Evolutionary conservation across 192 early-diverging fungal genomes (phyloP), one percentile per base, ranked within the genome.

Genomic region (Backusella tarrabulga): DNA sequence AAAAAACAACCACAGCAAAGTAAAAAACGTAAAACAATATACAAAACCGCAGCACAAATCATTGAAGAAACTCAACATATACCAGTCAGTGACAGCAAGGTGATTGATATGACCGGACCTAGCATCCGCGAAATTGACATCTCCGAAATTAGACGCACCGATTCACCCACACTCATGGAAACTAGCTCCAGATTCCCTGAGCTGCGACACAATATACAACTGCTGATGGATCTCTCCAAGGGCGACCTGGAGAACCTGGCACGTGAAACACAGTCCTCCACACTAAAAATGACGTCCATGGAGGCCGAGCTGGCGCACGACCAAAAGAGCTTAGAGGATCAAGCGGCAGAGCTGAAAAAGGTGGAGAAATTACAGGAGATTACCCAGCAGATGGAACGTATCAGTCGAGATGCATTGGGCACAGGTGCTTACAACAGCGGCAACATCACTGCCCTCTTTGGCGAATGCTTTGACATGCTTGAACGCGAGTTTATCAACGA

Each of bases 41-140:
- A 95, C 76, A 93, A 95, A 81, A 93, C 91, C 1, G 94, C 93
- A 0, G 86, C 89, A 7, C 92, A 97, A 68, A 81, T 96, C 60
- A 81, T 96, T 34, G 76, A 74, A 2, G 91, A 92, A 46, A 87
- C 87, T 35, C 83, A 81, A 76, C 9, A 60, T 63, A 29, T 29
- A 63, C 56, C 21, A 26, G 12, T 29, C 21, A 63, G 9, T 26
- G 26, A 63, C 21, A 63, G 26, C 56, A 97, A 94, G 79, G 93
- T 97, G 71, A 81, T 95, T 42, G 95, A 97, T 81, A 94, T 97
- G 94, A 94, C 93, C 0, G 93, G 93, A 15, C 86, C 87, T 54
- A 86, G 90, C 44, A 78, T 82, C 15, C 80, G 87, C 35, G 90
- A 89, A 67, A 73, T 89, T 32, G 82, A 86, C 0, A 77, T 83